A percentile compares a stretch with the other conserved stretches of the same genome.
Conservation (phyloP, 768 basidiomycete species). For the Lepiota brunneoincarnata region DNA sequence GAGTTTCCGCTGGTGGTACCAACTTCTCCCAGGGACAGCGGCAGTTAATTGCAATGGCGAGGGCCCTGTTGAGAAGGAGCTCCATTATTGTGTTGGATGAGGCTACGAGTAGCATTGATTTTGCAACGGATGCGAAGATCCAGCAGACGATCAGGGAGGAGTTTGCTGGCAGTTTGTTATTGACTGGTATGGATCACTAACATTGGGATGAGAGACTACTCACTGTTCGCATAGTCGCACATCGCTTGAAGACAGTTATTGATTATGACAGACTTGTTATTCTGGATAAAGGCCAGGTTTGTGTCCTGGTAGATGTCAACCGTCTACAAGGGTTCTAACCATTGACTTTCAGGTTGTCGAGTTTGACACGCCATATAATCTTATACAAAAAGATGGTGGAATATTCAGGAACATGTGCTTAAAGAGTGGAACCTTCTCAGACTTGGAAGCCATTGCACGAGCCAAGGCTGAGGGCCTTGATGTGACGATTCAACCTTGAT, state of each 20-base stretch:
- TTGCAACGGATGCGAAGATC: conserved; percentile 87
- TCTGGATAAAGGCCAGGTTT: conserved; percentile 64
- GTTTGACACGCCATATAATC: conserved; percentile 69
- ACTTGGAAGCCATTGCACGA: conserved; percentile 59
- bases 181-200: conserved; percentile 59
- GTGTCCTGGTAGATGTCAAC: conserved; percentile 3
- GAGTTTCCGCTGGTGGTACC: conserved; percentile 80
- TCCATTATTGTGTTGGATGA: conserved; percentile 79
- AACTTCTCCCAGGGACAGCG: conserved; percentile 94
- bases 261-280: conserved; percentile 81
- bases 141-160: conserved; percentile 86
- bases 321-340: background rate
- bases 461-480: conserved; percentile 30
- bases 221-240: conserved; percentile 48
- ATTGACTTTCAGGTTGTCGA: conserved; percentile 40
- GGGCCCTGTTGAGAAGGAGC: conserved; percentile 70
- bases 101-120: conserved; percentile 84
- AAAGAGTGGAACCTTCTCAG: conserved; percentile 63
- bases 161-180: conserved; percentile 68
- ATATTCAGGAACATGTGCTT: conserved; percentile 70
- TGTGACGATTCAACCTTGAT: background rate
- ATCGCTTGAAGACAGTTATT: conserved; percentile 74
- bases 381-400: conserved; percentile 61
- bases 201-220: background rate
- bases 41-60: conserved; percentile 84